These are phyloP conservation scores for Mycogone perniciosa DNA, from an alignment of 2,329 filamentous ascomycete species.

Conservation along the genomic window DNA sequence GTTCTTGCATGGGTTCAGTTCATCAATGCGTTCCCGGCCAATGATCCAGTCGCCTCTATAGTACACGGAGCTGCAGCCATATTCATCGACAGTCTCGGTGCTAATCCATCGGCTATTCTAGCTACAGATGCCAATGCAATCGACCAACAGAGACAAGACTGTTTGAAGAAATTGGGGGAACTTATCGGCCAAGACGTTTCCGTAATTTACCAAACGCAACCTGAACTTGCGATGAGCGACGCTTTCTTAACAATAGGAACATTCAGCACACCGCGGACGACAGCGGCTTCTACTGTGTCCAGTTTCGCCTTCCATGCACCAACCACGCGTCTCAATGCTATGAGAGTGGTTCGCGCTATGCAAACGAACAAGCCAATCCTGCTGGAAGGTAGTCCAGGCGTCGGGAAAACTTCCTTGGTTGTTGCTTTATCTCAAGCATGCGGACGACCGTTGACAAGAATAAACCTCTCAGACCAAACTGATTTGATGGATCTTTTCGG, in stretches of 20 bases:
- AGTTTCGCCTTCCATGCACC: slow-evolving; percentile 70
- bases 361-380: slow-evolving; percentile 87
- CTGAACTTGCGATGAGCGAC: slow-evolving; percentile 50
- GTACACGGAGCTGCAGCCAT: slow-evolving; percentile 91
- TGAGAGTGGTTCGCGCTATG: slow-evolving; percentile 83
- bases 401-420: slow-evolving; percentile 93
- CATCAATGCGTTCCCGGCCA: slow-evolving; percentile 59
- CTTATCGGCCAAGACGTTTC: slow-evolving; percentile 59
- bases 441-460: slow-evolving; percentile 77
- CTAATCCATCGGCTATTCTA: slow-evolving; percentile 85
- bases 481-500: slow-evolving; percentile 97
- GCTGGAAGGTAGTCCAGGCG: slow-evolving; percentile 93
- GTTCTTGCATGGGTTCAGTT: slow-evolving; percentile 92
- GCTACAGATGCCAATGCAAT: slow-evolving; percentile 66
- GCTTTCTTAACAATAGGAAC: slow-evolving; percentile 59
- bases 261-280: slow-evolving; percentile 57
- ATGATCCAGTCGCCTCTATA: slow-evolving; percentile 40
- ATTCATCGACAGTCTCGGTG: slow-evolving; percentile 90
- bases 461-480: slow-evolving; percentile 97
- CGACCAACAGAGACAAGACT: slow-evolving; percentile 62
- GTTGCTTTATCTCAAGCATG: slow-evolving; percentile 74
- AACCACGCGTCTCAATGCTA: slow-evolving; percentile 82
- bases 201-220: slow-evolving; percentile 57
- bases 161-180: slow-evolving; percentile 63
- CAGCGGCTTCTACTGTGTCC: slow-evolving; percentile 33